Evolutionary conservation across 805 yeast genomes (phyloP).

Genomic region (Lipomyces sp.): DNA sequence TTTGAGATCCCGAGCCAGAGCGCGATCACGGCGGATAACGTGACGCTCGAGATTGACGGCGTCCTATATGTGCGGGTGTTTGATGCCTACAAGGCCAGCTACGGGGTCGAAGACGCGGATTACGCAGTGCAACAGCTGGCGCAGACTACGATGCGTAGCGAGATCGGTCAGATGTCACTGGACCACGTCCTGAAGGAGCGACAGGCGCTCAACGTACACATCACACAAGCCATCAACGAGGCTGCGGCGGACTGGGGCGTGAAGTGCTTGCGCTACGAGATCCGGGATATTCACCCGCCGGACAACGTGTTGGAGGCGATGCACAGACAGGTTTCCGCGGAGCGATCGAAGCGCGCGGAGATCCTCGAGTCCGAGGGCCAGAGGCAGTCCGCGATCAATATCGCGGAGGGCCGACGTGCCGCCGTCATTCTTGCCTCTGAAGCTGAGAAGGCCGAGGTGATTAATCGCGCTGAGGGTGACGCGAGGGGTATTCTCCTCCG

Average conservation of each 20-base stretch:
- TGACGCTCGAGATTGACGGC: constrained; percentile 80
- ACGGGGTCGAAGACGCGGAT: constrained; percentile 84
- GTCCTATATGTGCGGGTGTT: constrained; percentile 71
- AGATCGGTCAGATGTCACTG: constrained; percentile 76
- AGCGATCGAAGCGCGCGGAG: constrained; percentile 82
- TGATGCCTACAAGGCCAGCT: constrained; percentile 81
- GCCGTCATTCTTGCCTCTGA: constrained; percentile 73
- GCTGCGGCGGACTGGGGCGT: constrained; percentile 88
- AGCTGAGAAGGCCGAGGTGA: constrained; percentile 57
- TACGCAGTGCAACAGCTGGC: constrained; percentile 83
- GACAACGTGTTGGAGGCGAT: constrained; percentile 79
- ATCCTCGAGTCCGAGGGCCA: constrained; percentile 83
- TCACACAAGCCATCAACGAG: constrained; percentile 74
- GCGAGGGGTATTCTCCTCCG: constrained; percentile 63
- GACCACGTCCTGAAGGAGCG: constrained; percentile 78
- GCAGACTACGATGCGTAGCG: constrained; percentile 87
- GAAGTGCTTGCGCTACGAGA: constrained; percentile 76
- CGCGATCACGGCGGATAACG: constrained; percentile 84
- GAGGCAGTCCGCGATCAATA: constrained; percentile 72
- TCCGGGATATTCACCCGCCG: constrained; percentile 86
- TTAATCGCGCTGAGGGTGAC: constrained; percentile 71
- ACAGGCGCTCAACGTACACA: constrained; percentile 65
- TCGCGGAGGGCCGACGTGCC: constrained; percentile 77
- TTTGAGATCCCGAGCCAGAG: constrained; percentile 79
- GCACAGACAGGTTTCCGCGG: constrained; percentile 89